Conservation (phyloP, 352 stramenopile genomes). For the Blastocystis sp. region DNA sequence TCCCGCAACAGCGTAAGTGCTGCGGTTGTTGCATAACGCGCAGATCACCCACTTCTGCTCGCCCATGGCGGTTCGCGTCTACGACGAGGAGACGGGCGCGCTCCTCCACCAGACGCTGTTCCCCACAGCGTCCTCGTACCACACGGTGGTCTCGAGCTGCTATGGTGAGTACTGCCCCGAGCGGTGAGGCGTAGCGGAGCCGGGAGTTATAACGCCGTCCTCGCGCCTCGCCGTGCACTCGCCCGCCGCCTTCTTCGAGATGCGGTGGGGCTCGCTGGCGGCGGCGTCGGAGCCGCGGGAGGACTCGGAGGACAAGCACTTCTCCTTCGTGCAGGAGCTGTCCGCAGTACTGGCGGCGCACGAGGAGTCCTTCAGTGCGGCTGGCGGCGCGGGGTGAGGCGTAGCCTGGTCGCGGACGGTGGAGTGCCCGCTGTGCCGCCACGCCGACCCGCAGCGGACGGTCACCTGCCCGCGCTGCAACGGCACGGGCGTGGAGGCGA, state of each 20-base stretch:
- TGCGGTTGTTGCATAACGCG: neutral
- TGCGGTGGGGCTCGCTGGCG: neutral
- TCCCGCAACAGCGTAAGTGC: slow-evolving; percentile 11
- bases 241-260: neutral
- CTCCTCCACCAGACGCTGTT: slow-evolving; percentile 2
- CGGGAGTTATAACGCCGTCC: neutral
- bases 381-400: neutral
- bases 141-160: slow-evolving; percentile 12
- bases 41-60: slow-evolving; percentile 33
- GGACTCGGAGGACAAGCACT: neutral
- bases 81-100: neutral
- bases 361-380: slow-evolving; percentile 33
- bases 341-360: neutral
- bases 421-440: slow-evolving; percentile 37
- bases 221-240: neutral
- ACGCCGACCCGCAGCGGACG: neutral
- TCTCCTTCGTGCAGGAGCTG: neutral
- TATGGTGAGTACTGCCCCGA: neutral
- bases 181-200: neutral
- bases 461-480: slow-evolving; percentile 26
- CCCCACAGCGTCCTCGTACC: neutral
- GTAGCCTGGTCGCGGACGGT: slow-evolving; percentile 54
- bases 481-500: slow-evolving; percentile 2
- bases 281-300: neutral
- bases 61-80: slow-evolving; percentile 31